Evolutionary conservation across 768 basidiomycete species (phyloP), one percentile per base, ranked within the genome.

Genomic region (Boletus bicolor): DNA sequence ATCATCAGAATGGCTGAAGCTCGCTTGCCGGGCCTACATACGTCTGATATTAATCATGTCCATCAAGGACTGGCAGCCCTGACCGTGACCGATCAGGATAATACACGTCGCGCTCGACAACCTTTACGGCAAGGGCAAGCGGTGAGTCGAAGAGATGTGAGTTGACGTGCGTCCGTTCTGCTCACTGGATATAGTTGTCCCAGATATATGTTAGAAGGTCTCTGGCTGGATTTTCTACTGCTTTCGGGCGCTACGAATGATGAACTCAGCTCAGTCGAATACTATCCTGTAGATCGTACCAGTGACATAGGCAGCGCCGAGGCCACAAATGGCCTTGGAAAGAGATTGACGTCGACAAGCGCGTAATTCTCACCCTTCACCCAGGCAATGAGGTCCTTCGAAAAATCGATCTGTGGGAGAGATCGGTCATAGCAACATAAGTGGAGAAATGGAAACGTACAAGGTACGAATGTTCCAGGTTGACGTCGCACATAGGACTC

Each of bases 111-210:
- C 89, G 21, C 78, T 79, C 7, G 87, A 87, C 60, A 96, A 76
- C 56, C 92, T 94, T 62, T 7, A 44, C 11, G 26, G 5, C 1
- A 42, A 44, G 34, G 28, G 1, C 21, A 54, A n/a, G 46, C 49
- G 17, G 21, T 37, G 30, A 49, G 50, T 54, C 24, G 45, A 49
- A 28, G 12, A 12, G 19, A 37, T 26, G n/a, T 9, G 19, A 52
- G 12, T 44, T 0, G 58, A 41, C 39, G 42, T 15, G 38, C 19
- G 8, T 47, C 21, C 21, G 55, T 44, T 45, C n/a, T 17, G 69
- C 89, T 56, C 63, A 97, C 95, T 89, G 85, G 58, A 98, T 78
- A 65, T 94, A 95, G 65, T 98, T 96, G 70, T 98, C 96, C 97
- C 97, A 99, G 11, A 98, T 71, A 68, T 98, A 96, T 4, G 79